These are phyloP conservation scores for Rhodotorula paludigena DNA, from an alignment of 768 basidiomycete genomes.

Conservation along the genomic window DNA sequence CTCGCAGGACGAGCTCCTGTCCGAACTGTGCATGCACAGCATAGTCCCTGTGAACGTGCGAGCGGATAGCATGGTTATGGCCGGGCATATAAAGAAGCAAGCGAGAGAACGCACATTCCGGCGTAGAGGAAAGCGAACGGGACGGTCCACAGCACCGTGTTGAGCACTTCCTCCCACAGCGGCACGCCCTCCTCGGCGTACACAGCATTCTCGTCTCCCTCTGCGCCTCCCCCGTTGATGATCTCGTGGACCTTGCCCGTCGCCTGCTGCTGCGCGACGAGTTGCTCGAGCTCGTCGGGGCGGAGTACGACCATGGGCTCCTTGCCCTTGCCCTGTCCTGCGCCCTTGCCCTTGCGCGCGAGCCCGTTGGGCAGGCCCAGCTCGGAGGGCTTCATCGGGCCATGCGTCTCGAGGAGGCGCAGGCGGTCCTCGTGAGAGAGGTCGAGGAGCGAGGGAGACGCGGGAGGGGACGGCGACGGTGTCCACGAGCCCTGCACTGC, in stretches of 20 bases:
- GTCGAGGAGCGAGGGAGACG: conserved; percentile 16
- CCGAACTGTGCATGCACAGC: conserved; percentile 36
- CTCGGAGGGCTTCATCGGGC: conserved; percentile 6
- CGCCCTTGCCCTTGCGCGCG: background rate
- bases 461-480: conserved; percentile 16
- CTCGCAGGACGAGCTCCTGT: background rate
- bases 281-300: conserved; percentile 27
- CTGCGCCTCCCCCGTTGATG: background rate
- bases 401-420: conserved; percentile 18
- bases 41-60: conserved; percentile 17
- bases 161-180: conserved; percentile 38
- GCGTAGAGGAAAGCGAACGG: conserved; percentile 36
- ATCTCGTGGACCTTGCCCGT: background rate
- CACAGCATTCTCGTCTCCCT: conserved; percentile 29
- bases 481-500: conserved; percentile 7
- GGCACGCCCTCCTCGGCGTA: conserved; percentile 15
- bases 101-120: conserved; percentile 32
- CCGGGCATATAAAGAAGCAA: background rate
- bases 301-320: conserved; percentile 24
- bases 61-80: background rate
- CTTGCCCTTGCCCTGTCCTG: background rate
- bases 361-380: background rate
- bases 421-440: conserved; percentile 27
- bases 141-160: conserved; percentile 30
- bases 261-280: conserved; percentile 16